phyloP scores from a whole-genome alignment of 192 early-diverging fungal species.

The Haplosporangium gracile region DNA sequence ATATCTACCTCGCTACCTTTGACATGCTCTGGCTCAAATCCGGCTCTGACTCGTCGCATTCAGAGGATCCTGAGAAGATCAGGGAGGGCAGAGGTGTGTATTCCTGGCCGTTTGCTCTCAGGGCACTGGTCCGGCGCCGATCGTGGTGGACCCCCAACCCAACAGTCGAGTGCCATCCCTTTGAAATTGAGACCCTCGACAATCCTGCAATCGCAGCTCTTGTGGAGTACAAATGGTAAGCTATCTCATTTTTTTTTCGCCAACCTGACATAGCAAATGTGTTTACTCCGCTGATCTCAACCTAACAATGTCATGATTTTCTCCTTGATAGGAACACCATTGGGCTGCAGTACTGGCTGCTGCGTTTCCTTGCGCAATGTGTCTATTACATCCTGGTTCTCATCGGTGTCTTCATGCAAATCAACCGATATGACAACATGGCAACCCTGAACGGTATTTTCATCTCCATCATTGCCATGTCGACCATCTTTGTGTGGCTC shows the following conservation, averaged over 20 bases:
- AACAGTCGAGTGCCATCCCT: not conserved
- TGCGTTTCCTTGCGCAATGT: constrained; percentile 18
- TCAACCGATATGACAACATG: not conserved
- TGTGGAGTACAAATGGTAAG: constrained; percentile 44
- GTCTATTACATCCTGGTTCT: constrained; percentile 26
- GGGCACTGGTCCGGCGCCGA: not conserved
- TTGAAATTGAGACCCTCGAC: constrained; percentile 9
- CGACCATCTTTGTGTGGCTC: constrained; percentile 19
- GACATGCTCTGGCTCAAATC: constrained; percentile 8
- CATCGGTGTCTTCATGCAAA: constrained; percentile 11
- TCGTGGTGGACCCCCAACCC: not conserved
- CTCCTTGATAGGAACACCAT: constrained; percentile 20
- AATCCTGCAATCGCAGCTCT: constrained; percentile 45
- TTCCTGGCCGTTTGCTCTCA: not conserved
- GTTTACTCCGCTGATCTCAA: not conserved
- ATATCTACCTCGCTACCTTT: constrained; percentile 8
- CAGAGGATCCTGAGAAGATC: not conserved
- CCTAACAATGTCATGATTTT: not conserved
- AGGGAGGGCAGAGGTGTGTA: not conserved
- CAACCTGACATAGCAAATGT: not conserved
- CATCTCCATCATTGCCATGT: constrained; percentile 19
- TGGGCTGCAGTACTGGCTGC: constrained; percentile 18
- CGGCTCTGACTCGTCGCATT: not conserved
- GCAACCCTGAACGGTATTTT: not conserved
- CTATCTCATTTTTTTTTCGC: too few relatives aligned